phyloP scores from a whole-genome alignment of 1,139 yeast species.

The Suhomyces guaymorum region DNA sequence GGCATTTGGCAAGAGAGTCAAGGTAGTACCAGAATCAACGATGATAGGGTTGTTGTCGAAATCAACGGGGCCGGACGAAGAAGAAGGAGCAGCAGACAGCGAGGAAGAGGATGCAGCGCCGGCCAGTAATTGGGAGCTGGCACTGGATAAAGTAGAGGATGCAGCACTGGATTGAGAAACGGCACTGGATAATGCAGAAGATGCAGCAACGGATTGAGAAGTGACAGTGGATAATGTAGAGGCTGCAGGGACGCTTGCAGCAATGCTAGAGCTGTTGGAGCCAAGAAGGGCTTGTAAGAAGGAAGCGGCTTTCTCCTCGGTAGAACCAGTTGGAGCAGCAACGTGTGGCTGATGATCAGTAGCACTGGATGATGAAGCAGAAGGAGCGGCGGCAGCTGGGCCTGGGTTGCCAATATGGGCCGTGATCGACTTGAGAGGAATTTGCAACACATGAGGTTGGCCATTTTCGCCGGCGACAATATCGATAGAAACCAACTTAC shows the following conservation, averaged over 20 bases:
- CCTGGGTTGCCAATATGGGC: slow-evolving; percentile 5
- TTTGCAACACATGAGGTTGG: slow-evolving; percentile 20
- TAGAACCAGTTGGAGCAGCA: slow-evolving; percentile 3
- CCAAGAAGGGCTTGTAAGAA: neutral
- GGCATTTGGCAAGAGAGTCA: slow-evolving; percentile 28
- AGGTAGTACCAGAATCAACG: slow-evolving; percentile 46
- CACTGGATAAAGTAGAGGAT: neutral
- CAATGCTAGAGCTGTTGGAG: neutral
- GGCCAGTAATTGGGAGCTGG: too few relatives aligned
- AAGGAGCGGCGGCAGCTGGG: slow-evolving; percentile 3
- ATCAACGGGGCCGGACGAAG: slow-evolving; percentile 12
- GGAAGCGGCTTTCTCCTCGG: neutral
- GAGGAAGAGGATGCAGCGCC: neutral
- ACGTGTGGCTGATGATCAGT: slow-evolving; percentile 12
- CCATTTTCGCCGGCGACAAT: slow-evolving; percentile 21
- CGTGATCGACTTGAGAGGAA: slow-evolving; percentile 24
- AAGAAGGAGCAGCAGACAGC: slow-evolving; percentile 9
- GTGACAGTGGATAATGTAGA: too few relatives aligned
- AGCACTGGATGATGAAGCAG: slow-evolving; percentile 5
- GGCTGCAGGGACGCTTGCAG: too few relatives aligned
- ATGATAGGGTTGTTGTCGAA: slow-evolving; percentile 25
- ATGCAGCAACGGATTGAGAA: neutral
- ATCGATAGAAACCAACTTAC: slow-evolving; percentile 34
- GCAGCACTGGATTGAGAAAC: neutral
- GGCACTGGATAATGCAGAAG: neutral